Conservation (phyloP, 495 filamentous ascomycete genomes). For the Penicillium cosmopolitanum region DNA sequence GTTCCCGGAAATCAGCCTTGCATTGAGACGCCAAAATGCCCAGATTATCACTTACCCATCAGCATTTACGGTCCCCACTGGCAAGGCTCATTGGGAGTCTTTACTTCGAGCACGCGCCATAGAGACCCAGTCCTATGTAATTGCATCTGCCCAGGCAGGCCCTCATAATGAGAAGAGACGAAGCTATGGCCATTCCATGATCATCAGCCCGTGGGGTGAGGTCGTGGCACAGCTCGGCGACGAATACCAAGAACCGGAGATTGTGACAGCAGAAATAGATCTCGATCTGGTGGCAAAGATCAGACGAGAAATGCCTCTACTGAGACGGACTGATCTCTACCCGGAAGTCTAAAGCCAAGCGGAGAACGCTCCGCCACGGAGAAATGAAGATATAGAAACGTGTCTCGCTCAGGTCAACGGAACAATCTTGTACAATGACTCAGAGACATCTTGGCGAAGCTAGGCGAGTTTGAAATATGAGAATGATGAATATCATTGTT, state of each 20-base stretch:
- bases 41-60: constrained; percentile 86
- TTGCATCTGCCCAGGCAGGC: constrained; percentile 87
- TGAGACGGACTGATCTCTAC: constrained; percentile 66
- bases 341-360: constrained; percentile 39
- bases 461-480: constrained; percentile 11
- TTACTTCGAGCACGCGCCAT: constrained; percentile 82
- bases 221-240: constrained; percentile 66
- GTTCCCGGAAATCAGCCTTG: constrained; percentile 77
- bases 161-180: constrained; percentile 75
- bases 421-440: no score
- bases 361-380: not conserved
- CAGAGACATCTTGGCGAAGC: not conserved
- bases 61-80: constrained; percentile 89
- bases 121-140: constrained; percentile 84
- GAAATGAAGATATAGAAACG: constrained; percentile 1
- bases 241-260: constrained; percentile 53
- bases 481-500: constrained; percentile 25
- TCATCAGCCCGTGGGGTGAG: constrained; percentile 86
- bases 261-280: constrained; percentile 56
- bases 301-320: constrained; percentile 65
- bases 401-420: no score
- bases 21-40: constrained; percentile 67
- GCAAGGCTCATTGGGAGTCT: constrained; percentile 81
- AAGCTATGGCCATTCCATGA: constrained; percentile 89
- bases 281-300: constrained; percentile 53